Evolutionary conservation across 169 alveolate genomes (phyloP).

Genomic region (Plasmodium vivax): DNA sequence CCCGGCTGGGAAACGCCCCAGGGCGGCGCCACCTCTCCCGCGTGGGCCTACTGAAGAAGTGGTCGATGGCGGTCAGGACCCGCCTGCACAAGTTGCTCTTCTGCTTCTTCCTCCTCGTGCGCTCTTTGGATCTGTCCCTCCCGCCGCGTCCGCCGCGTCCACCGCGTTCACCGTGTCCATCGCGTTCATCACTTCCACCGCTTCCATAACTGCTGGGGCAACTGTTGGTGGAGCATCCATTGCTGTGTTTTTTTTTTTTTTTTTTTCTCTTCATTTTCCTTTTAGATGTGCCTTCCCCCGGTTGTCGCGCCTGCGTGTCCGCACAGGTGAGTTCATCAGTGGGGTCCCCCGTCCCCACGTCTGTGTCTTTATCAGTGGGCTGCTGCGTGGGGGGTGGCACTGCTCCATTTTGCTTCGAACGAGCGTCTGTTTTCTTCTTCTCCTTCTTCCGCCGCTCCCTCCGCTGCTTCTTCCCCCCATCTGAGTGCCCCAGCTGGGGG

Average conservation of each 20-base stretch:
- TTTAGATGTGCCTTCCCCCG: background rate
- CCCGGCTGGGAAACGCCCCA: background rate
- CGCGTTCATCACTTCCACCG: background rate
- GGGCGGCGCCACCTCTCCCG: background rate
- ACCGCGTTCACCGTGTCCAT: too few relatives aligned
- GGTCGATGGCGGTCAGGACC: background rate
- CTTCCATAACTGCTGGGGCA: background rate
- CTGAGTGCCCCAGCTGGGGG: constrained; percentile 10
- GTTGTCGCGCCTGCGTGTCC: background rate
- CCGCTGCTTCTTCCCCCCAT: background rate
- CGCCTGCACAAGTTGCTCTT: background rate
- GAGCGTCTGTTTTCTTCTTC: background rate
- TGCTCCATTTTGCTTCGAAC: background rate
- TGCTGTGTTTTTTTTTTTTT: background rate
- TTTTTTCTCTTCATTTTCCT: background rate
- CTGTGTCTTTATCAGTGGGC: background rate
- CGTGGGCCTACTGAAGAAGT: background rate
- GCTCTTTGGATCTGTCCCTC: background rate
- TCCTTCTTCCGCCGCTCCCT: background rate
- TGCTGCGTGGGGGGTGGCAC: background rate
- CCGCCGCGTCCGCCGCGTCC: background rate
- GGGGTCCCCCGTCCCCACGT: background rate
- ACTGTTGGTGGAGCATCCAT: background rate
- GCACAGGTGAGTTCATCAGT: background rate
- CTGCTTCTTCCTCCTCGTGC: background rate